Base-by-base conservation (phyloP, 208 protist species). In the Trypanosoma mega region DNA sequence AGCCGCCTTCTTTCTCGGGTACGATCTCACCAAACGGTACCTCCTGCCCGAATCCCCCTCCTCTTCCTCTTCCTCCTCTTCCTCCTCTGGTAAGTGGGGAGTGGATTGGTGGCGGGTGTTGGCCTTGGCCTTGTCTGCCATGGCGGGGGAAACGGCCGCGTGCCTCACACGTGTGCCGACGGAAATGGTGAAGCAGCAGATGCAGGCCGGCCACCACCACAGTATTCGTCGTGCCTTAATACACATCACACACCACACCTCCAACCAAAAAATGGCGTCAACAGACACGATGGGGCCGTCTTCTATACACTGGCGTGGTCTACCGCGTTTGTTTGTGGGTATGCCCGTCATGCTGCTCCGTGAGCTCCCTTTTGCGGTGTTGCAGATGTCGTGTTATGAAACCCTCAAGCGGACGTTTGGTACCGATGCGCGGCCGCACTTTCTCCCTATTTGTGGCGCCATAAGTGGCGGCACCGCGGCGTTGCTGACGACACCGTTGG, bases 371-470 rank as follows among this genome's bases (percentile, higher is more conserved):
- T 98, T 98, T 71, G 79, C 90, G 12, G 75, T 96, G 0, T 84
- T 95, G 51, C 94, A 98, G 61, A 96, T 97, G 80, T 87, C 80
- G 9, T 84, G 97, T 11, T 98, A 97, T 57, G 92, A 98, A 60
- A 55, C 39, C 11, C 71, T 95, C 16, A 97, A 96, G 63, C 45
- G 43, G 1, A 58, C 34, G 27, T 36, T 83, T 11, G 31, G 64
- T 23, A 69, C 68, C 18, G 69, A 78, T 30, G 50, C 65, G 27
- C 36, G 46, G 2, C 57, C 69, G 23, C 63, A 76, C 29, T 74
- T 67, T 34, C 54, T 87, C 18, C 80, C 91, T 0, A 34, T 88
- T 0, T 97, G 85, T 49, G 94, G 92, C 8, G 87, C 89, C 4
- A 21, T 94, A 37, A 81, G 85, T 52, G 94, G 94, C 11, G 90